Evolutionary conservation across 2,329 filamentous ascomycete species (phyloP).

Genomic region (Cercospora brassicicola): DNA sequence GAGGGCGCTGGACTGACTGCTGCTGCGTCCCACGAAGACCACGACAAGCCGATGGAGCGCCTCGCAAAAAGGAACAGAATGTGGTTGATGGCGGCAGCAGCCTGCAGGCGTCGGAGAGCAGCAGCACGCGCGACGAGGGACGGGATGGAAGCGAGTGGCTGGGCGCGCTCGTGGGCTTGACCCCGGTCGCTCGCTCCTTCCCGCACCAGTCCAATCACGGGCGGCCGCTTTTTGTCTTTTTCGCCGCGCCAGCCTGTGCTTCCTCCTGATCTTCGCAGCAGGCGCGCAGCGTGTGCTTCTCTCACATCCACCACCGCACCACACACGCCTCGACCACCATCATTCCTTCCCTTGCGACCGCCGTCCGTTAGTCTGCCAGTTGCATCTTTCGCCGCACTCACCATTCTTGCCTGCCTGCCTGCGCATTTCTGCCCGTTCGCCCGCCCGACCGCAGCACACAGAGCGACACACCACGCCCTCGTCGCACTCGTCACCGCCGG

Average conservation of each 20-base stretch:
- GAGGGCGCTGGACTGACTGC: neutral
- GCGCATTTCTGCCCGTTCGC: neutral
- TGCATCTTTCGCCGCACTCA: neutral
- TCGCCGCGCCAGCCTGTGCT: neutral
- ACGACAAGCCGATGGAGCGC: no score
- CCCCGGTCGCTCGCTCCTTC: neutral
- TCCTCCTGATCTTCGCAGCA: neutral
- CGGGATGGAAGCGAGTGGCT: neutral
- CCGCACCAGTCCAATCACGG: neutral
- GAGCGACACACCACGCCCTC: neutral
- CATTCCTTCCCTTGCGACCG: conserved; percentile 5
- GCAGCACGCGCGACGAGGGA: neutral
- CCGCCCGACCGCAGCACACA: neutral
- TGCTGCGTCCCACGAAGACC: neutral
- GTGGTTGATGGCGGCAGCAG: neutral
- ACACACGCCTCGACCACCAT: neutral
- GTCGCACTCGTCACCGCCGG: neutral
- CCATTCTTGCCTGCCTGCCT: neutral
- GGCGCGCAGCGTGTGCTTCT: neutral
- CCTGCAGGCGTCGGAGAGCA: neutral
- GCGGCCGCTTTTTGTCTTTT: conserved; percentile 1
- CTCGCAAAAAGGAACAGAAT: neutral
- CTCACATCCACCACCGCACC: neutral
- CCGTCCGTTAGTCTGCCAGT: neutral
- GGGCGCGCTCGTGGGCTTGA: neutral